phyloP scores from a whole-genome alignment of 2,329 filamentous ascomycete genomes.

The Magnaporthiopsis incrustans region DNA sequence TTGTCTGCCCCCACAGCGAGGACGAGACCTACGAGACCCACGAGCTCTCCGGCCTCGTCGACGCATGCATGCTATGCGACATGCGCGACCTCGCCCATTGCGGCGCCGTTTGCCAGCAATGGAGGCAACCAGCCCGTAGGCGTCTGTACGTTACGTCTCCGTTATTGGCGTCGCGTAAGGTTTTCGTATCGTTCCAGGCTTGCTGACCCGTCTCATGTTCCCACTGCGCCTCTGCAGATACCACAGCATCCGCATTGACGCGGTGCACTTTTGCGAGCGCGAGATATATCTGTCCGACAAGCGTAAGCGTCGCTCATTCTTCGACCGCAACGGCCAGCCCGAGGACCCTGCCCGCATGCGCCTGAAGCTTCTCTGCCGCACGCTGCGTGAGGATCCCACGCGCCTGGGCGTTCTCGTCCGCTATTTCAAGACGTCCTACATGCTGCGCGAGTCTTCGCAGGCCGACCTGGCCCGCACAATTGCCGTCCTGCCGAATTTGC shows the following conservation, averaged over 20 bases:
- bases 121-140: slow-evolving; percentile 47
- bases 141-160: slow-evolving; percentile 48
- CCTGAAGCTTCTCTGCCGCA: slow-evolving; percentile 70
- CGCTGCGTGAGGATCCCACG: slow-evolving; percentile 68
- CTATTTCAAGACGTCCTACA: slow-evolving; percentile 86
- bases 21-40: slow-evolving; percentile 76
- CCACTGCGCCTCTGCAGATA: slow-evolving; percentile 46
- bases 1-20: slow-evolving; percentile 72
- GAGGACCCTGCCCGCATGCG: slow-evolving; percentile 72
- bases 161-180: background rate
- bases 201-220: slow-evolving; percentile 11
- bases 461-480: slow-evolving; percentile 78
- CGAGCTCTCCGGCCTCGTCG: slow-evolving; percentile 69
- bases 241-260: slow-evolving; percentile 83
- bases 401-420: slow-evolving; percentile 61
- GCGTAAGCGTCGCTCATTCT: slow-evolving; percentile 65
- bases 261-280: slow-evolving; percentile 87
- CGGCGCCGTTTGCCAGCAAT: slow-evolving; percentile 63
- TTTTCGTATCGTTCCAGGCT: background rate
- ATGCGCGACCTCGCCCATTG: slow-evolving; percentile 80
- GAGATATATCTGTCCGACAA: slow-evolving; percentile 74
- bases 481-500: slow-evolving; percentile 74
- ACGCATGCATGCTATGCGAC: slow-evolving; percentile 90
- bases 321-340: slow-evolving; percentile 69
- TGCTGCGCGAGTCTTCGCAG: slow-evolving; percentile 84